phyloP scores from a whole-genome alignment of 768 basidiomycete species.

The Russula lepida region DNA sequence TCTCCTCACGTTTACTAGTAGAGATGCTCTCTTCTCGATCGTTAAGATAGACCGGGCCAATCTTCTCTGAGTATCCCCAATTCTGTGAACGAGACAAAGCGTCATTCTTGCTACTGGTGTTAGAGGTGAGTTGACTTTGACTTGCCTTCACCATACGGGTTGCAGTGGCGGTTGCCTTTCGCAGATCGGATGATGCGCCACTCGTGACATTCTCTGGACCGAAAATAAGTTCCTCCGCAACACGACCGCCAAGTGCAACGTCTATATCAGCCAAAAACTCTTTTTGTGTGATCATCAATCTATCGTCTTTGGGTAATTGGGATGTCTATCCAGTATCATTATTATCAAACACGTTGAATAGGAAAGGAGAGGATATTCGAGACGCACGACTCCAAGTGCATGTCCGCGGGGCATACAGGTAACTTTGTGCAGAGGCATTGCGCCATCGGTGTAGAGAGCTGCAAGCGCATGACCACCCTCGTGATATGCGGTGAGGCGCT shows the following conservation, averaged over 20 bases:
- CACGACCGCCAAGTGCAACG: slow-evolving; percentile 89
- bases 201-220: slow-evolving; percentile 84
- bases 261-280: slow-evolving; percentile 81
- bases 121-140: slow-evolving; percentile 22
- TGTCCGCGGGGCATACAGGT: slow-evolving; percentile 96
- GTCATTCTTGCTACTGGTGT: background rate
- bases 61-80: slow-evolving; percentile 69
- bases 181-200: slow-evolving; percentile 86
- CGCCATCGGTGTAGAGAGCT: slow-evolving; percentile 88
- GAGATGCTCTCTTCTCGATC: slow-evolving; percentile 66
- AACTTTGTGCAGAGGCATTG: slow-evolving; percentile 96
- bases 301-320: slow-evolving; percentile 69
- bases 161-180: slow-evolving; percentile 70
- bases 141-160: slow-evolving; percentile 83
- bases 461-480: slow-evolving; percentile 97
- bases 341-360: background rate
- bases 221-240: slow-evolving; percentile 90
- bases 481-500: slow-evolving; percentile 91
- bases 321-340: slow-evolving; percentile 42
- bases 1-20: slow-evolving; percentile 67
- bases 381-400: slow-evolving; percentile 75
- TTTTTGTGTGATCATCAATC: slow-evolving; percentile 57
- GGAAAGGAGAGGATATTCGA: background rate
- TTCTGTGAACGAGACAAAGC: slow-evolving; percentile 33
- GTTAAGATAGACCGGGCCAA: slow-evolving; percentile 78